These are phyloP conservation scores for Mucor indicus DNA, from an alignment of 371 early-diverging fungal genomes.

Conservation along the genomic window DNA sequence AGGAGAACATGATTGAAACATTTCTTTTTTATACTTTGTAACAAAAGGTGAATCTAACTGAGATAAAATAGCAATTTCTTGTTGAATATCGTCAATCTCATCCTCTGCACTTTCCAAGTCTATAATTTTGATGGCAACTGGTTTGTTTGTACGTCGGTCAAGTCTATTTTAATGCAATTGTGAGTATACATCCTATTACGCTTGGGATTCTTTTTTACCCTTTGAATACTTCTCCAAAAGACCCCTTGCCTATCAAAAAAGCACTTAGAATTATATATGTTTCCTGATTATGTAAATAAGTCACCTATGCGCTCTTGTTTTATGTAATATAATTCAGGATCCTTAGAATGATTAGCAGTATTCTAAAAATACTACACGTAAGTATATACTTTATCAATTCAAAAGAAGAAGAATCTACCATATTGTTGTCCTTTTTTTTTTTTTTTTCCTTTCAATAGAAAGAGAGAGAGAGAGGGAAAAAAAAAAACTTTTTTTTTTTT, in stretches of 20 bases:
- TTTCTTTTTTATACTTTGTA: conserved; percentile 60
- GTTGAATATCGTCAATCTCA: conserved; percentile 97
- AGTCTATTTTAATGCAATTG: conserved; percentile 42
- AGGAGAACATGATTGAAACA: not conserved
- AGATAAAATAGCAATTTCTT: conserved; percentile 94
- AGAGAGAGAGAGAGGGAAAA: not conserved
- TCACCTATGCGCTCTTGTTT: conserved; percentile 72
- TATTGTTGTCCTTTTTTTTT: not conserved
- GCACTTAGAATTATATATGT: not conserved
- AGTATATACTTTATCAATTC: too few species aligned
- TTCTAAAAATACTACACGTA: too few species aligned
- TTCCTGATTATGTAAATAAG: not conserved
- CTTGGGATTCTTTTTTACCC: too few species aligned
- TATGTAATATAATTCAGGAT: conserved; percentile 61
- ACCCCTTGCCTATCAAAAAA: conserved; percentile 70
- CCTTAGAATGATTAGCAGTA: conserved; percentile 36
- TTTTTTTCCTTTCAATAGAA: not conserved
- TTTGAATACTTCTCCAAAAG: conserved; percentile 91
- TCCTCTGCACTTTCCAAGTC: conserved; percentile 94
- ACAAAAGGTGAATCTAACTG: conserved; percentile 90
- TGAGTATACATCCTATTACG: too few species aligned
- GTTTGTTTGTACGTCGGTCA: conserved; percentile 71
- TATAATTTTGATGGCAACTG: conserved; percentile 92
- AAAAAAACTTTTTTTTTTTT: conserved; percentile 3
- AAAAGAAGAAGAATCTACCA: not conserved